Conservation (phyloP, 306 rosid species). For the Cucurbita ficifolia region DNA sequence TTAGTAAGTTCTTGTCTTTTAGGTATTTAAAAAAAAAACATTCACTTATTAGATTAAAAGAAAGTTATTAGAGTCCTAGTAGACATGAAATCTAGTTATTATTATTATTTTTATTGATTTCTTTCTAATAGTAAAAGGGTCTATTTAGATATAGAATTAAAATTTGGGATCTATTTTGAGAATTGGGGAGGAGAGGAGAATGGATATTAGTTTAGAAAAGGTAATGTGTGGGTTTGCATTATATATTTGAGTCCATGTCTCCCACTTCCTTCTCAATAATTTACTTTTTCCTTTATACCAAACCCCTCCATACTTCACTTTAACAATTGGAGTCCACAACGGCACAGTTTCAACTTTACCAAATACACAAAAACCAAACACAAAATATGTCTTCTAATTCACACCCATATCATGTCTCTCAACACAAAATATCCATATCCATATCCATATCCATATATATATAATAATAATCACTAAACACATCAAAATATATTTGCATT, state of each 20-base stretch:
- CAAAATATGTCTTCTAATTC: background rate
- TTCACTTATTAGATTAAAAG: no score
- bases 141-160: no score
- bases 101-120: no score
- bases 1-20: no score
- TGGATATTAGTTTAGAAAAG: background rate
- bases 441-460: background rate
- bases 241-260: background rate
- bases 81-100: no score
- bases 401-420: background rate
- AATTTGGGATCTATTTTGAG: no score
- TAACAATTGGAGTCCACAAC: background rate
- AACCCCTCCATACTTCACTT: background rate
- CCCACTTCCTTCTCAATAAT: background rate
- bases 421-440: background rate
- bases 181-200: no score
- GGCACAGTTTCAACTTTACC: background rate
- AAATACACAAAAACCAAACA: background rate
- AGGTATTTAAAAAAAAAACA: no score
- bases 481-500: background rate
- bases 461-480: background rate
- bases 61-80: no score
- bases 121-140: no score
- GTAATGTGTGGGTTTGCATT: background rate
- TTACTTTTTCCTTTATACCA: background rate